Evolutionary conservation across 129 eudicot species (phyloP).

Genomic region (Ambrosia trifida): DNA sequence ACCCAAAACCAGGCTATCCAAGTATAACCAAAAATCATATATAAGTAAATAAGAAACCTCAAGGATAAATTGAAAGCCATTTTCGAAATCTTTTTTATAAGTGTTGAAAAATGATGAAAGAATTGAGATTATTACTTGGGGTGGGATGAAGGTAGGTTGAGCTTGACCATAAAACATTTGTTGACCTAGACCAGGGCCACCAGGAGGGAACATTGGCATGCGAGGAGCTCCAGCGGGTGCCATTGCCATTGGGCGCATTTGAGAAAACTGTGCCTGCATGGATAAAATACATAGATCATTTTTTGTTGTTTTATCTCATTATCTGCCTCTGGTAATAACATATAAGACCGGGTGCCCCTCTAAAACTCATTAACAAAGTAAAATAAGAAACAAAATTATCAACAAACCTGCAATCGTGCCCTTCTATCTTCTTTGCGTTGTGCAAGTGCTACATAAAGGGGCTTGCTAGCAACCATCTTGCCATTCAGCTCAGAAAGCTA

Average conservation of each 20-base stretch:
- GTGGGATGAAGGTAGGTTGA: conserved; percentile 87
- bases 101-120: neutral
- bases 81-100: neutral
- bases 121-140: conserved; percentile 62
- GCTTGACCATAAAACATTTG: conserved; percentile 89
- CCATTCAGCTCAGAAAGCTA: conserved; percentile 89
- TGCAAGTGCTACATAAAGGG: conserved; percentile 87
- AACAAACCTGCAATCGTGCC: conserved; percentile 81
- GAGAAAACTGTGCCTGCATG: conserved; percentile 82
- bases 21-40: neutral
- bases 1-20: conserved; percentile 84
- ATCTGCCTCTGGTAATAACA: neutral
- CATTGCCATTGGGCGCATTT: conserved; percentile 84
- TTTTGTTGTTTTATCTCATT: neutral
- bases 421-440: conserved; percentile 94
- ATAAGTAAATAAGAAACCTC: neutral
- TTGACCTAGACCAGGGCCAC: conserved; percentile 89
- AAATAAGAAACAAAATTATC: neutral
- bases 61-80: neutral
- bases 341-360: neutral
- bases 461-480: conserved; percentile 82
- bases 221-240: conserved; percentile 77
- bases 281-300: conserved; percentile 2
- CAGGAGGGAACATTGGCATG: conserved; percentile 93
- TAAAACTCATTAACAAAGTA: neutral